These are phyloP conservation scores for Neospora caninum DNA, from an alignment of 169 alveolate genomes.

Conservation along the genomic window DNA sequence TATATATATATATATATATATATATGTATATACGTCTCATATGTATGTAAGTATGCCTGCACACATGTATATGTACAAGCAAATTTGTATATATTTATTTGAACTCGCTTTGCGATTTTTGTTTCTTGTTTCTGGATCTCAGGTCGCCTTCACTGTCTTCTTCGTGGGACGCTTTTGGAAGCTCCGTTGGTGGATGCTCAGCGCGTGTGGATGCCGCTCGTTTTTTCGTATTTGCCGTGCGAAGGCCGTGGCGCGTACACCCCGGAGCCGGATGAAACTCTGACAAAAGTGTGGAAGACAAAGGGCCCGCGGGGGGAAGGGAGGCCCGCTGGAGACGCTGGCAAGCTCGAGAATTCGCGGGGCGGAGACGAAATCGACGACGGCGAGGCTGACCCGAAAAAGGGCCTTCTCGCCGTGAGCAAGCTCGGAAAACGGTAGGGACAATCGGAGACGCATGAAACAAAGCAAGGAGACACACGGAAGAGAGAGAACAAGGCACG, in stretches of 20 bases:
- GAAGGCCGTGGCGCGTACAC: not conserved
- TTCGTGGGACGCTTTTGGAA: conserved; percentile 68
- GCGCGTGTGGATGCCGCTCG: conserved; percentile 67
- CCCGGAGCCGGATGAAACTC: not conserved
- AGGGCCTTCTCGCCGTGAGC: not conserved
- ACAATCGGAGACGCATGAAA: too few relatives aligned
- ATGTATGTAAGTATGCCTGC: not conserved
- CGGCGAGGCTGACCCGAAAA: not conserved
- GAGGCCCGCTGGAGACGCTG: not conserved
- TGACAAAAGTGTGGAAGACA: not conserved
- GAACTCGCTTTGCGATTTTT: not conserved
- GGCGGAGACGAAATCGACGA: not conserved
- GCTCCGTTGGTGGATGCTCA: conserved; percentile 32
- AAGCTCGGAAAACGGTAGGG: not conserved
- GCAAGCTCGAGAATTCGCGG: not conserved
- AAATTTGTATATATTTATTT: not conserved
- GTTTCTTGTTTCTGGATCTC: not conserved
- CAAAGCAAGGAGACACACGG: too few relatives aligned
- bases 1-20: not conserved
- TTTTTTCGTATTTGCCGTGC: conserved; percentile 48
- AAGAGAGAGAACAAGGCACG: too few relatives aligned
- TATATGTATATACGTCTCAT: not conserved
- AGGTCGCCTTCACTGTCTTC: conserved; percentile 71
- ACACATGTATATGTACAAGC: not conserved
- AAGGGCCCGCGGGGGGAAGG: not conserved